phyloP scores from a whole-genome alignment of 768 basidiomycete genomes.

The Holtermanniella nyarrowii region DNA sequence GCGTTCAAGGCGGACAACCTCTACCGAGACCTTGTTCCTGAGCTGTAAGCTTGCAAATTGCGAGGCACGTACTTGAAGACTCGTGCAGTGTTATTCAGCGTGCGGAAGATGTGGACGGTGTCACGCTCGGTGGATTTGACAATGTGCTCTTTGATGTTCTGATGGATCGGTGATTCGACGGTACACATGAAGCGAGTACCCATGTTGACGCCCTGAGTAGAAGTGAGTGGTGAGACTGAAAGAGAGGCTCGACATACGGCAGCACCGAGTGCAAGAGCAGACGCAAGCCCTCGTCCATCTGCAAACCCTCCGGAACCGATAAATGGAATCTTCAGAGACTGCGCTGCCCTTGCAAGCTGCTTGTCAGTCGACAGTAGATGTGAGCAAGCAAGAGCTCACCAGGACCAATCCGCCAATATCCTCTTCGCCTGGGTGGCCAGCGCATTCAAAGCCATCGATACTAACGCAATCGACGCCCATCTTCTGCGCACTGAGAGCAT shows the following conservation, averaged over 20 bases:
- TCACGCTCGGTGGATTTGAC: conserved; percentile 71
- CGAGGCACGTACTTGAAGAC: conserved; percentile 51
- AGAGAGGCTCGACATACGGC: conserved; percentile 48
- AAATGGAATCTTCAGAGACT: conserved; percentile 72
- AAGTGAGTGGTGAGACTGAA: not conserved
- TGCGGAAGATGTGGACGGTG: conserved; percentile 78
- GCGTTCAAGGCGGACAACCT: conserved; percentile 75
- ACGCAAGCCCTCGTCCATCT: conserved; percentile 71
- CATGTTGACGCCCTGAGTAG: conserved; percentile 70
- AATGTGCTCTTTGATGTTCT: conserved; percentile 82
- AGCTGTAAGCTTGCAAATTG: not conserved
- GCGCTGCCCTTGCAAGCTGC: conserved; percentile 74
- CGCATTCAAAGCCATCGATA: conserved; percentile 92
- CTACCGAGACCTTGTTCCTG: conserved; percentile 61
- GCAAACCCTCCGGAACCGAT: conserved; percentile 87
- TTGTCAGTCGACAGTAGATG: too few species aligned
- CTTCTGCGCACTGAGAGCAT: conserved; percentile 48
- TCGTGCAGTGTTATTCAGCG: conserved; percentile 69
- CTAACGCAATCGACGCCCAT: conserved; percentile 76
- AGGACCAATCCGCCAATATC: conserved; percentile 80
- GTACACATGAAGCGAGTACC: conserved; percentile 90
- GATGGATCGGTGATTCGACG: conserved; percentile 76
- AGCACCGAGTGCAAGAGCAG: conserved; percentile 71
- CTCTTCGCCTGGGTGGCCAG: conserved; percentile 89
- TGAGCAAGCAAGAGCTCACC: conserved; percentile 49